phyloP scores from a whole-genome alignment of 257 asterid genomes.

The Solanum medicagineum region DNA sequence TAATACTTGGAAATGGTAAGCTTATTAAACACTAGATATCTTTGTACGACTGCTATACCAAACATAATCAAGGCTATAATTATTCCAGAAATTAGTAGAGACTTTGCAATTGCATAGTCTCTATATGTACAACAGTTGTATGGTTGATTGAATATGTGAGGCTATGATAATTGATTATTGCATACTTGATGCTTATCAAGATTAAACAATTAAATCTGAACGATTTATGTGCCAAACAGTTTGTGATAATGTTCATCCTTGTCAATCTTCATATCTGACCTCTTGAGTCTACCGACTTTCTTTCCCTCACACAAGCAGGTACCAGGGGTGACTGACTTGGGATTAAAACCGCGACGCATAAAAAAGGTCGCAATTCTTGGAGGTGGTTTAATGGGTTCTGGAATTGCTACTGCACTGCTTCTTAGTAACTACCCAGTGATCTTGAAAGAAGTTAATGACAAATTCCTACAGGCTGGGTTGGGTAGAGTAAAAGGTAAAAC shows the following conservation, averaged over 20 bases:
- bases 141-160: not conserved
- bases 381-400: conserved; percentile 99
- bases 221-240: not conserved
- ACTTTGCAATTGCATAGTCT: not conserved
- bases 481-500: conserved; percentile 74
- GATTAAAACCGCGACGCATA: conserved; percentile 67
- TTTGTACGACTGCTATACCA: not conserved
- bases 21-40: not conserved
- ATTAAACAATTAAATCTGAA: not conserved
- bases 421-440: conserved; percentile 65
- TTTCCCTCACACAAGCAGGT: conserved; percentile 34
- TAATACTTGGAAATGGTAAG: not conserved
- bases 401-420: conserved; percentile 91
- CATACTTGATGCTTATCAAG: not conserved
- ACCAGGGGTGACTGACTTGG: conserved; percentile 80
- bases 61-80: not conserved
- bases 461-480: conserved; percentile 81
- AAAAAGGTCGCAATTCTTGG: conserved; percentile 92
- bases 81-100: not conserved
- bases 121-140: not conserved
- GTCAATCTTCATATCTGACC: not conserved
- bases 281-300: not conserved
- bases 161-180: not conserved
- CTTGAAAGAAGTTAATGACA: conserved; percentile 87
- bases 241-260: not conserved